Conservation (phyloP, 192 early-diverging fungal species). For the Gamsiella multidivaricata region DNA sequence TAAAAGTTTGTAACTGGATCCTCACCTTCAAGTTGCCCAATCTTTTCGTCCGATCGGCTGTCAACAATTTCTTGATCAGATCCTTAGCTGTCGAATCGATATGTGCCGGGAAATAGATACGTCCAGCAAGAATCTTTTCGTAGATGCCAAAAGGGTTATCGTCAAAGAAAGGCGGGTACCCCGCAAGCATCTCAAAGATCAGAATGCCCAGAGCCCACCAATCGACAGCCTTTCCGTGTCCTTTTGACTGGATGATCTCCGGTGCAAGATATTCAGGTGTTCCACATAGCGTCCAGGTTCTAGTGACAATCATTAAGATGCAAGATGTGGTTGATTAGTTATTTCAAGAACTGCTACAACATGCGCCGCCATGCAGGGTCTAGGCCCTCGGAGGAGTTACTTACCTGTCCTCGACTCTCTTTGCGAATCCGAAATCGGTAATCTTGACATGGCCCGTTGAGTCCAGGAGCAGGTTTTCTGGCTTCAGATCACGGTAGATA, state of each 20-base stretch:
- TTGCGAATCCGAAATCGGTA: slow-evolving; percentile 98
- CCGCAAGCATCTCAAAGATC: slow-evolving; percentile 98
- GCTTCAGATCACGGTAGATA: slow-evolving; percentile 97
- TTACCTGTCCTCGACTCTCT: slow-evolving; percentile 78
- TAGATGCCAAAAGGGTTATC: slow-evolving; percentile 98
- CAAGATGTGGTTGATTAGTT: no score
- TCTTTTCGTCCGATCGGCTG: slow-evolving; percentile 90
- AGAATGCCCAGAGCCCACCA: slow-evolving; percentile 99
- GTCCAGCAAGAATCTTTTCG: slow-evolving; percentile 96
- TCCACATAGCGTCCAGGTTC: slow-evolving; percentile 99
- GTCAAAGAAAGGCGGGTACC: slow-evolving; percentile 98
- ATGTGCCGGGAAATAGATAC: slow-evolving; percentile 88
- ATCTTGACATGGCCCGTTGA: slow-evolving; percentile 94
- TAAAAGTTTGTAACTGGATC: background rate
- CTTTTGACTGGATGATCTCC: slow-evolving; percentile 96
- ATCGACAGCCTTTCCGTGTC: slow-evolving; percentile 97
- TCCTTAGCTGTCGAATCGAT: slow-evolving; percentile 89
- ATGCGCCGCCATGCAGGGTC: no score
- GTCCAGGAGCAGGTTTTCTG: slow-evolving; percentile 89
- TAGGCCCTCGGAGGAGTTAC: no score
- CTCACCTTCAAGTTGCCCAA: slow-evolving; percentile 87
- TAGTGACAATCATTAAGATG: slow-evolving; percentile 22
- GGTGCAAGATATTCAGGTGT: slow-evolving; percentile 98
- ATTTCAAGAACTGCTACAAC: no score
- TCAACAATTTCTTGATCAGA: slow-evolving; percentile 90